Base-by-base conservation (phyloP, 805 yeast genomes). In the Schwanniomyces yamadae region DNA sequence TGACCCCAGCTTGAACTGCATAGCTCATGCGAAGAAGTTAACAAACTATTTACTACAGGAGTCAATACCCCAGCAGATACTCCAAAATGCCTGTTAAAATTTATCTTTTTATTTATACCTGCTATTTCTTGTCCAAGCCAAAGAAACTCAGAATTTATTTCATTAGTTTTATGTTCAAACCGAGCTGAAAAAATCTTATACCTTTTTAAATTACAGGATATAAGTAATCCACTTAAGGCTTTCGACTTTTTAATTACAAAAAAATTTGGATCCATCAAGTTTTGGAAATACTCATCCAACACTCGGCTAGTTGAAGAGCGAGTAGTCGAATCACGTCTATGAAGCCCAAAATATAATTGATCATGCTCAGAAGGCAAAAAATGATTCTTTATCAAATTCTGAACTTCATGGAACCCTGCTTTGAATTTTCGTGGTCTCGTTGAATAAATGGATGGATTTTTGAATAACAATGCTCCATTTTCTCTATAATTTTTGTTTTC, bases 1-100 rank as follows among this genome's bases (percentile, higher is more conserved):
- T 63, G 69, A 4, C 58, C 64, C 68, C 69, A 63, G 10, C 68
- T 61, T 11, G 65, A 43, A 9, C 68, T 61, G 39, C 70, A 64
- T 6, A 64, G 34, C 37, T 64, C 69, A 4, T 46, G 41, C 4
- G 69, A 48, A 12, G 41, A 27, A 1, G 57, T 50, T 4, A 48
- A 37, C 7, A 37, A 33, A 1, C 45, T 39, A 25, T 58, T 62
- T 18, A 39, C 45, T 1, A 28, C 28, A 1, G 67, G 67, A 0
- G 69, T 62, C 14, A 54, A 38, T 2, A 60, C 42, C 1, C 70
- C 69, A 1, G 55, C 54, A 6, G 55, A 51, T 6, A 53, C 57
- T 0, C 60, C 67, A 37, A 36, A 50, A 21, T 44, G 36, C 3
- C 15, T 25, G 36, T 60, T 60, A 43, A 64, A 60, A 27, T 54